Percentiles rank a stretch among this genome's conserved stretches.
These are phyloP conservation scores for Epichloe bromicola DNA, from an alignment of 2,329 filamentous ascomycete genomes.

Conservation along the genomic window DNA sequence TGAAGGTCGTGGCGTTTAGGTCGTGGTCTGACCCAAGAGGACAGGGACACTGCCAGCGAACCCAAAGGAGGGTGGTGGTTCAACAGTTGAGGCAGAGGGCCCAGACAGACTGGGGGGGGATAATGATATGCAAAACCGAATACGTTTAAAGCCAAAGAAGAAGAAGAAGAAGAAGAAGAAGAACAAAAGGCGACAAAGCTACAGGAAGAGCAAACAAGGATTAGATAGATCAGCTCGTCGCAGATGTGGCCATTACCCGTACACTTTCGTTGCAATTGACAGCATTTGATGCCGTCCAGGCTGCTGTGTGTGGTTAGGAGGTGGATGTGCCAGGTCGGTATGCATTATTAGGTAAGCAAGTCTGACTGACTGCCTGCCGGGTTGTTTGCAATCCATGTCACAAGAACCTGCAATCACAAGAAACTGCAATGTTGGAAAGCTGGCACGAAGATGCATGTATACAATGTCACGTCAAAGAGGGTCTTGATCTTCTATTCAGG, in stretches of 20 bases:
- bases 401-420: no score
- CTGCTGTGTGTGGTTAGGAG: constrained; percentile 15
- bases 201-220: neutral
- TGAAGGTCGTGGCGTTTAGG: neutral
- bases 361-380: neutral
- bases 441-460: no score
- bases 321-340: constrained; percentile 10
- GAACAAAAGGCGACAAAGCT: neutral
- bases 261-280: constrained; percentile 18
- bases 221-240: neutral
- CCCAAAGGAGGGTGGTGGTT: constrained; percentile 1
- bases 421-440: no score
- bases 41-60: neutral
- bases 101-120: neutral
- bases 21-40: constrained; percentile 3
- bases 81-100: neutral
- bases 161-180: neutral
- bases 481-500: no score
- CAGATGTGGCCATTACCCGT: neutral
- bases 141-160: neutral
- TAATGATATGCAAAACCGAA: neutral
- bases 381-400: neutral
- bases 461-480: no score
- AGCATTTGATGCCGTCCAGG: constrained; percentile 13
- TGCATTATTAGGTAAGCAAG: constrained; percentile 15